phyloP scores from a whole-genome alignment of 495 filamentous ascomycete species.

The Aspergillus mulundensis region DNA sequence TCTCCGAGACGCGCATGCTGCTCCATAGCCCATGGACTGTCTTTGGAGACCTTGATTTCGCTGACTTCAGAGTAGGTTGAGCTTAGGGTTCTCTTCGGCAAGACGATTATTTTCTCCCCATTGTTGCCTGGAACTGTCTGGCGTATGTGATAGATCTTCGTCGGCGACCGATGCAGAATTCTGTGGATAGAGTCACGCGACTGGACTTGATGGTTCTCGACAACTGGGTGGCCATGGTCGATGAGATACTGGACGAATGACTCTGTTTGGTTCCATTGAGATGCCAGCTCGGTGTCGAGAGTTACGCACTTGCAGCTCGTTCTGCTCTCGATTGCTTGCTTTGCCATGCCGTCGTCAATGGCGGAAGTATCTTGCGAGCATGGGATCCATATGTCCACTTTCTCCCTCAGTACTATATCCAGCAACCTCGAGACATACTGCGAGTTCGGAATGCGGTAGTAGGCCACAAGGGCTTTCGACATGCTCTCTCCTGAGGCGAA shows the following conservation, averaged over 20 bases:
- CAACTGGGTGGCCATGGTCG: slow-evolving; percentile 50
- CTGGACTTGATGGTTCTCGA: slow-evolving; percentile 56
- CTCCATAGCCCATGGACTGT: slow-evolving; percentile 64
- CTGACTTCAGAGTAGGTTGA: slow-evolving; percentile 54
- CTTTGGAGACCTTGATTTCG: slow-evolving; percentile 49
- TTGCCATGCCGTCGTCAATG: slow-evolving; percentile 61
- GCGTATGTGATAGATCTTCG: slow-evolving; percentile 59
- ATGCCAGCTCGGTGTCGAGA: slow-evolving; percentile 44
- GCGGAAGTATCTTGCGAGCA: slow-evolving; percentile 59
- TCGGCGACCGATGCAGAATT: slow-evolving; percentile 49
- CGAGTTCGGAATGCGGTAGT: slow-evolving; percentile 50
- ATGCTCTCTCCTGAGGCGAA: slow-evolving; percentile 37
- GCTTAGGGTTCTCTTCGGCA: slow-evolving; percentile 51
- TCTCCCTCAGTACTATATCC: slow-evolving; percentile 55
- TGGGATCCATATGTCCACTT: slow-evolving; percentile 68
- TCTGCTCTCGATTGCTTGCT: slow-evolving; percentile 53
- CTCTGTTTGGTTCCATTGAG: slow-evolving; percentile 53
- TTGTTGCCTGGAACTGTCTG: slow-evolving; percentile 49
- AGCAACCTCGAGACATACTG: slow-evolving; percentile 49
- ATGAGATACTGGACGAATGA: slow-evolving; percentile 53
- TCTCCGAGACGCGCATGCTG: slow-evolving; percentile 60
- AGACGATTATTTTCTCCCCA: slow-evolving; percentile 42
- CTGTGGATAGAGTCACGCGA: slow-evolving; percentile 52
- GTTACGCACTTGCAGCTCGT: slow-evolving; percentile 61
- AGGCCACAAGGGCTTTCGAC: slow-evolving; percentile 44